Evolutionary conservation across 192 early-diverging fungal genomes (phyloP), one percentile per base, ranked within the genome.

Genomic region (Irineochytrium annulatum): DNA sequence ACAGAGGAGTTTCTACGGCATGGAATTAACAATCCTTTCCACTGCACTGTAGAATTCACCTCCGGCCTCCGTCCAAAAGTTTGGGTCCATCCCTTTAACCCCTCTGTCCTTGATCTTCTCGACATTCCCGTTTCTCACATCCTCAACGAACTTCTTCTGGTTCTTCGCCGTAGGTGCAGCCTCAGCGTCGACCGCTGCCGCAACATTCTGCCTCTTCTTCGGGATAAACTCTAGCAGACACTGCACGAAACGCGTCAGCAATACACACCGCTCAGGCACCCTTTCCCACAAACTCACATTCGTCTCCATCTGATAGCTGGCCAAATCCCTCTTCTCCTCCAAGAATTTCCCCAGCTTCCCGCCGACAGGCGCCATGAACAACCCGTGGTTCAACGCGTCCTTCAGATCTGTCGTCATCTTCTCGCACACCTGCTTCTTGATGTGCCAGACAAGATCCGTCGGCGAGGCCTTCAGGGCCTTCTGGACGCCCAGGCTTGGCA

Each of bases 71-170:
- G 65, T 60, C 60, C 60, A 67, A 55, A 82, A 82, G 45, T 82
- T 82, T 17, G 76, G 70, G 59, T 82, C 80, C 8, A 74, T 35
- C 8, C 66, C 68, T 44, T 63, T 69, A 3, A 22, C 16, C n/a
- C 55, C 63, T 41, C 68, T 53, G 31, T 82, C 80, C 19, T 61
- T 48, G 32, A 77, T 57, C 33, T 71, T 74, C 30, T 82, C 80
- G 14, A 73, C 30, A 32, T 63, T 60, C 2, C 76, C 74, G 45
- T 79, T 82, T 57, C 57, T 41, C 44, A 77, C 44, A 31, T 78
- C 80, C 41, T 82, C 80, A 28, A 73, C 14, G 30, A 82, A 73
- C 45, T 63, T 71, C 37, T 79, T 82, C 62, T 82, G 80, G 48
- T 77, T 79, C 56, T 79, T 82, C 28, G 31, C 6, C 32, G 69